Evolutionary conservation across 2,329 filamentous ascomycete genomes (phyloP).

Genomic region (Colletotrichum melonis): DNA sequence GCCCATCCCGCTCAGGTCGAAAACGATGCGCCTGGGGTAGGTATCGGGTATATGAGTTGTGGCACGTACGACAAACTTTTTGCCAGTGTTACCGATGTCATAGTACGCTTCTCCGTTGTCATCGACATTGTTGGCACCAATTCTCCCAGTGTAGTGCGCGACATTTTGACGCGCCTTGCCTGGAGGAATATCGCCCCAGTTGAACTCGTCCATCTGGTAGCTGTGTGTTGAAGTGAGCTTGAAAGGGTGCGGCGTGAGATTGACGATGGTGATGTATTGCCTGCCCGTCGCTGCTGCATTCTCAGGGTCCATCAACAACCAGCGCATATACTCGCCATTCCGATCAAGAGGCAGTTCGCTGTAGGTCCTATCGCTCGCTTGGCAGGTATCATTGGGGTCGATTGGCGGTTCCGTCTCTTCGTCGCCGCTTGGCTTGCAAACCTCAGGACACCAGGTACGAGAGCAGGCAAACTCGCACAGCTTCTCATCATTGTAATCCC

Average conservation of each 20-base stretch:
- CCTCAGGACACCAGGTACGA: conserved; percentile 55
- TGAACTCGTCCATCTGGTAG: conserved; percentile 46
- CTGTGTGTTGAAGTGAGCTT: conserved; percentile 40
- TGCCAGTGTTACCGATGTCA: conserved; percentile 43
- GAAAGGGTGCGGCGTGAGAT: conserved; percentile 47
- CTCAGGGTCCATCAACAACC: conserved; percentile 14
- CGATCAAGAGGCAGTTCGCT: not conserved
- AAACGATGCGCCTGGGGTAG: conserved; percentile 41
- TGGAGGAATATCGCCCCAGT: conserved; percentile 47
- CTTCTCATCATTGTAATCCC: conserved; percentile 50
- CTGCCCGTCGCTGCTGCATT: not conserved
- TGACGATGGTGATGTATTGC: conserved; percentile 48
- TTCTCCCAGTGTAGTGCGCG: conserved; percentile 39
- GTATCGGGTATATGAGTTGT: conserved; percentile 44
- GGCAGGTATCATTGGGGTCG: not conserved
- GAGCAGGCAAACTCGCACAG: conserved; percentile 58
- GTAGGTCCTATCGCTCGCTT: not conserved
- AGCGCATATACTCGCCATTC: conserved; percentile 12
- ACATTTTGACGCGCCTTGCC: conserved; percentile 45
- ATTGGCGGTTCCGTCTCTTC: not conserved
- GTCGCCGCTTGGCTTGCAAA: not conserved
- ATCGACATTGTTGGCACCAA: conserved; percentile 36
- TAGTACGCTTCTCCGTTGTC: conserved; percentile 48
- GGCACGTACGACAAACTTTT: conserved; percentile 44
- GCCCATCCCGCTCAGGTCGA: conserved; percentile 46